Base-by-base conservation (phyloP, 2,329 filamentous ascomycete genomes). In the Chaetomiaceae sp. region DNA sequence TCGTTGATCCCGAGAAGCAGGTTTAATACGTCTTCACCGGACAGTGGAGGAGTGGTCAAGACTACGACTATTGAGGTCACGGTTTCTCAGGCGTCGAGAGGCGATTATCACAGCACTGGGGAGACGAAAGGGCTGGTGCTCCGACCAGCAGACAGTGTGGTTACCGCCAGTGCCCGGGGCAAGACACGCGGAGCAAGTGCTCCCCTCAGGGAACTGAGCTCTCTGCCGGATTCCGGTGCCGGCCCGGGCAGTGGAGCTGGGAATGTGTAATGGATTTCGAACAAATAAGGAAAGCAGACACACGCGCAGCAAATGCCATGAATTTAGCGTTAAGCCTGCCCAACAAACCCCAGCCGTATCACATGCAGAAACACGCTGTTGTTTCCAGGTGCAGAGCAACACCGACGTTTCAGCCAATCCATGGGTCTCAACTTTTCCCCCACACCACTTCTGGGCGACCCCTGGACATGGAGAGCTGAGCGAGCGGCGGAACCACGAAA, bases 51-150 rank as follows among this genome's bases (percentile, higher is more conserved):
- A 2, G 58, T 61, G 14, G 37, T 59, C 21, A 60, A 57, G 49
- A 62, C 58, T 2, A 62, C 58, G 16, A 57, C 53, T 16, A 58
- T 62, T 23, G 33, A 55, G 30, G 53, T 62, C 9, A 61, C 58
- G 3, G 55, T 61, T 10, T 50, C 55, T 2, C 19, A 35, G 14
- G 50, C 43, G 17, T 19, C 10, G 10, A 14, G 23, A 1, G 10
- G 3, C 25, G 25, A 6, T 27, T 6, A 10, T 6, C 6, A 27
- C 14, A 16, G 20, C 40, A 25, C 5, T 17, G 20, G 2, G 41
- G 19, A 13, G 23, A 31, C 2, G 19, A n/a, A n/a, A 21, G 53
- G 53, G 10, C 13, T 53, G 35, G 12, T 44, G 33, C 25, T 57
- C 2, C 17, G 27, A 10, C 50, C 52, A 2, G 47, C 34, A 12